Evolutionary conservation across 2,329 filamentous ascomycete species (phyloP), one percentile per base, ranked within the genome.

Genomic region (Diplodia scrobiculata): DNA sequence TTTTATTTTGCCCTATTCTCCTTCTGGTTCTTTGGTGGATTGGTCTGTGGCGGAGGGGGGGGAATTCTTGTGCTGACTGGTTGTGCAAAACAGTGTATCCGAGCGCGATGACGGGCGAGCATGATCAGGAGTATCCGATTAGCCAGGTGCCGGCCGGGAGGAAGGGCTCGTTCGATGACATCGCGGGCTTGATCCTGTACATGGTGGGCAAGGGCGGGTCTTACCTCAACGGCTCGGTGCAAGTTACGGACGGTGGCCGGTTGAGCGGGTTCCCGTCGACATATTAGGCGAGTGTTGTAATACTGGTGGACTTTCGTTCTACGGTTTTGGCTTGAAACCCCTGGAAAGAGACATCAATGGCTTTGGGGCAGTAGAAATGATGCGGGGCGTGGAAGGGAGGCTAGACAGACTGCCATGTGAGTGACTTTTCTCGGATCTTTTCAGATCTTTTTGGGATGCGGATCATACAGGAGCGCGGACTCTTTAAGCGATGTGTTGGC

Each of bases 171-270:
- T 69, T 73, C 10, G 79, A 82, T 48, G 83, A 86, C 68, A 76
- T 85, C 36, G 79, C 79, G 0, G 83, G 80, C 14, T 75, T 83
- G 17, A 76, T 84, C 1, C 66, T 84, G 45, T 86, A 84, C 67
- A 73, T 86, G 63, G 79, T 83, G 10, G 79, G 81, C 2, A 82
- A 80, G 48, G 80, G 79, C 5, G 83, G 82, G 1, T 78, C 77
- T 13, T 87, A 86, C 73, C 76, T 83, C 60, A 86, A 86, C 72
- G 85, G 85, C 0, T 80, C 76, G 65, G 76, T 83, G 17, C 78
- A 83, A 62, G 72, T 84, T 1, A 77, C 79, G 7, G 81, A 83
- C 73, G 81, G 81, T 1, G 81, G 81, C 5, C 73, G 80, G 63
- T 64, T 75, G 59, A 67, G 71, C 0, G 74, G 77, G 9, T 74